Evolutionary conservation across 2,329 filamentous ascomycete species (phyloP), one percentile per base, ranked within the genome.

Genomic region (Aspergillus clavatus): DNA sequence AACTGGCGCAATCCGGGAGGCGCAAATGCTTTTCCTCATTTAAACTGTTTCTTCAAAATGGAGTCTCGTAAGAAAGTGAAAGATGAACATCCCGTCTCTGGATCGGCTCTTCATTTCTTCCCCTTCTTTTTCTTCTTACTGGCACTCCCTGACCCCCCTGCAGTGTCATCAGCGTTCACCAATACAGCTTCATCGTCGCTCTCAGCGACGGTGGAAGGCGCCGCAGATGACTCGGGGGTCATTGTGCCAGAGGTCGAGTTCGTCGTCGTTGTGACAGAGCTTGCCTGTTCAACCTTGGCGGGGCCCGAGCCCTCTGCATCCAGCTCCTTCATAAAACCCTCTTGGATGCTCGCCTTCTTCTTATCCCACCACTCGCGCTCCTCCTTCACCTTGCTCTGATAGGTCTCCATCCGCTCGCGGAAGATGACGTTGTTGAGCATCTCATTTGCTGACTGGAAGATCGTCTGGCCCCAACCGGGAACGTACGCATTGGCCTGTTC

Each of bases 391-490:
- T 87, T 84, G 22, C 75, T 72, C 58, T 90, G 83, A 47, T 95
- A 82, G 51, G 89, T 85, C 38, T 83, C 79, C 16, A 95, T 77
- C 40, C 84, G 80, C 54, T 84, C 77, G 55, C 89, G 86, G 61
- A 95, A 79, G 38, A 83, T 72, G 33, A 81, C 79, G 72, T 96
- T 96, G 62, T 89, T 85, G 47, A 86, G 83, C 70, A 98, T 96
- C 70, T 98, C 93, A 70, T 95, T 95, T 44, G 93, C 93, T 37
- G 87, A 90, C 70, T 98, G 93, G 79, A 98, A 98, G 67, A 98
- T 97, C 45, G 81, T 82, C 64, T 93, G 84, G 50, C 93, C 93
- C 93, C 93, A 98, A 67, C 85, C 84, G 39, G 87, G 84, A 1
- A 82, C 78, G 53, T 96, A 86, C 16, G 87, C 89, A 66, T 97